Evolutionary conservation across 805 yeast genomes (phyloP).

Genomic region (Monosporozyma solicola): DNA sequence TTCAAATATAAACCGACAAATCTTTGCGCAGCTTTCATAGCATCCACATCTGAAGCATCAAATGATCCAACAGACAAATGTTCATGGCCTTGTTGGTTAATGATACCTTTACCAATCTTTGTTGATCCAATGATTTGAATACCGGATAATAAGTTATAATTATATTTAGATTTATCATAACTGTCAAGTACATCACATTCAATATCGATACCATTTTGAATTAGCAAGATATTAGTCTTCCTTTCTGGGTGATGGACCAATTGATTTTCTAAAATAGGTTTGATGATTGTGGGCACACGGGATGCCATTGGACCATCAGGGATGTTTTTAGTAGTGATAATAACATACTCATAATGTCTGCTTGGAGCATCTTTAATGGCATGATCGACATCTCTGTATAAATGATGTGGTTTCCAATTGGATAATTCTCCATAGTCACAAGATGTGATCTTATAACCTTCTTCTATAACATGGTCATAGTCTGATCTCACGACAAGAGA

Average conservation of each 20-base stretch:
- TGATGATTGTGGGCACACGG: constrained; percentile 43
- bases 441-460: constrained; percentile 55
- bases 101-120: constrained; percentile 37
- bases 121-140: constrained; percentile 56
- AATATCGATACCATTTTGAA: constrained; percentile 62
- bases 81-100: constrained; percentile 46
- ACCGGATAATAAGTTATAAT: constrained; percentile 41
- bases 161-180: constrained; percentile 32
- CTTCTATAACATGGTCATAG: constrained; percentile 40
- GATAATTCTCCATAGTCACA: constrained; percentile 49
- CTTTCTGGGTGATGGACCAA: constrained; percentile 8
- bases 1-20: constrained; percentile 37
- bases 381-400: constrained; percentile 36
- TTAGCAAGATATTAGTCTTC: constrained; percentile 41
- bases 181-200: constrained; percentile 46
- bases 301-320: constrained; percentile 46
- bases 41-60: constrained; percentile 29
- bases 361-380: constrained; percentile 34
- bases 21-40: constrained; percentile 30
- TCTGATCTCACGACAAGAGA: constrained; percentile 61
- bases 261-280: constrained; percentile 39
- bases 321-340: constrained; percentile 57
- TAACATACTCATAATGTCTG: constrained; percentile 44
- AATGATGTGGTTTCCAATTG: constrained; percentile 51
- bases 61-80: constrained; percentile 44